phyloP scores from a whole-genome alignment of 169 alveolate species.

The Cryptosporidium sp. region DNA sequence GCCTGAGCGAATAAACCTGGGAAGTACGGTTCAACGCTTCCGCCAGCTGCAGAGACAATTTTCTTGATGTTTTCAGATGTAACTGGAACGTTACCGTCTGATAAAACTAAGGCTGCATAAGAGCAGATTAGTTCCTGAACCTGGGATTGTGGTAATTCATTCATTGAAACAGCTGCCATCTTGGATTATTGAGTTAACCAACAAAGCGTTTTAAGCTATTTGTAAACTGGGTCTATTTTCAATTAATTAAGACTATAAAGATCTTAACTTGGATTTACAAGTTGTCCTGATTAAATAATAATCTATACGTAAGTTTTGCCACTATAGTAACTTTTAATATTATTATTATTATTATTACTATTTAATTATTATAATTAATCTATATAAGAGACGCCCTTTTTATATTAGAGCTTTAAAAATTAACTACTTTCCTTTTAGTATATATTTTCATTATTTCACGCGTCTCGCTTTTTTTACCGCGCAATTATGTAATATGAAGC shows the following conservation, averaged over 20 bases:
- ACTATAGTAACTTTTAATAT: neutral
- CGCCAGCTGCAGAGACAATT: slow-evolving; percentile 69
- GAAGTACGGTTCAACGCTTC: slow-evolving; percentile 61
- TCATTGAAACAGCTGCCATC: slow-evolving; percentile 75
- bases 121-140: slow-evolving; percentile 72
- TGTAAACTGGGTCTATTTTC: neutral
- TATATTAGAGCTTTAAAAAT: neutral
- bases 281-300: neutral
- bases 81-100: slow-evolving; percentile 65
- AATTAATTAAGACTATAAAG: slow-evolving; percentile 12
- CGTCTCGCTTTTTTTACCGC: neutral
- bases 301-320: neutral
- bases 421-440: neutral
- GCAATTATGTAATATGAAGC: no score
- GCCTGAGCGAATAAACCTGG: slow-evolving; percentile 75
- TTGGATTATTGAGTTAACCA: slow-evolving; percentile 73
- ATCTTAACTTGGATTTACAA: slow-evolving; percentile 3
- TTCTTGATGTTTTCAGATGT: slow-evolving; percentile 70
- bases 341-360: neutral
- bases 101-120: slow-evolving; percentile 63
- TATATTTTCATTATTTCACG: neutral
- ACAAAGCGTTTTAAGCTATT: slow-evolving; percentile 77
- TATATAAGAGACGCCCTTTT: slow-evolving; percentile 10
- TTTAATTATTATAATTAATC: neutral
- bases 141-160: slow-evolving; percentile 43